phyloP scores from a whole-genome alignment of 352 stramenopile species.

The Phytophthora foliorum region DNA sequence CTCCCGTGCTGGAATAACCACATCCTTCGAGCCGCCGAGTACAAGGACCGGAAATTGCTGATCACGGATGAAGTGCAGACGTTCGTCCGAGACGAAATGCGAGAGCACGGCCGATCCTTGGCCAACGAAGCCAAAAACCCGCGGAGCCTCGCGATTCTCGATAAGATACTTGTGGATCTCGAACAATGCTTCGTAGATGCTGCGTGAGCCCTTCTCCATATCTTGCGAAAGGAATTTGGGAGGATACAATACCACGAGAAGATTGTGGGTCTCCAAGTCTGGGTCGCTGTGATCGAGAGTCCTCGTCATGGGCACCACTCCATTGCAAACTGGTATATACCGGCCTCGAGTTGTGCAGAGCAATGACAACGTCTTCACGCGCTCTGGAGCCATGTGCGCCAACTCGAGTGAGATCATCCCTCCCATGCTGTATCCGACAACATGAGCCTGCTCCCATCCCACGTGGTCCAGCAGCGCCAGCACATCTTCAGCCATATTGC shows the following conservation, averaged over 20 bases:
- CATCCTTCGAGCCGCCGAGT: conserved; percentile 41
- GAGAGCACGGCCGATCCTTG: conserved; percentile 45
- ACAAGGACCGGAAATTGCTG: conserved; percentile 47
- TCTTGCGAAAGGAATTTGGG: conserved; percentile 40
- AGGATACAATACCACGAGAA: conserved; percentile 44
- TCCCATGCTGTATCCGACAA: conserved; percentile 60
- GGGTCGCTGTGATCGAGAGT: conserved; percentile 37
- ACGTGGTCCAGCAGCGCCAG: conserved; percentile 56
- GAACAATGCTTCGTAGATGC: conserved; percentile 41
- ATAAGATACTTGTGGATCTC: conserved; percentile 49
- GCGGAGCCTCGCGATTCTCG: conserved; percentile 33
- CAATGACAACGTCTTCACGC: conserved; percentile 52
- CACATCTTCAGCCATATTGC: conserved; percentile 52
- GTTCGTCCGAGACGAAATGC: conserved; percentile 51
- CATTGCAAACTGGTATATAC: conserved; percentile 44
- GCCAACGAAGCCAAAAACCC: conserved; percentile 44
- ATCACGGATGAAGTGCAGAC: conserved; percentile 48
- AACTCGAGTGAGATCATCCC: conserved; percentile 65
- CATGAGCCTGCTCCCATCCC: conserved; percentile 44
- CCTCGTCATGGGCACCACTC: conserved; percentile 38
- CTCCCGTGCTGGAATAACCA: conserved; percentile 40
- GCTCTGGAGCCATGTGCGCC: conserved; percentile 35
- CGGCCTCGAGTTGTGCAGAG: conserved; percentile 49
- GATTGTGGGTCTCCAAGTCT: conserved; percentile 43
- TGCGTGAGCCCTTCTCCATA: conserved; percentile 37